These are phyloP conservation scores for Ophiorrhiza pumila DNA, from an alignment of 257 asterid genomes.

Conservation along the genomic window DNA sequence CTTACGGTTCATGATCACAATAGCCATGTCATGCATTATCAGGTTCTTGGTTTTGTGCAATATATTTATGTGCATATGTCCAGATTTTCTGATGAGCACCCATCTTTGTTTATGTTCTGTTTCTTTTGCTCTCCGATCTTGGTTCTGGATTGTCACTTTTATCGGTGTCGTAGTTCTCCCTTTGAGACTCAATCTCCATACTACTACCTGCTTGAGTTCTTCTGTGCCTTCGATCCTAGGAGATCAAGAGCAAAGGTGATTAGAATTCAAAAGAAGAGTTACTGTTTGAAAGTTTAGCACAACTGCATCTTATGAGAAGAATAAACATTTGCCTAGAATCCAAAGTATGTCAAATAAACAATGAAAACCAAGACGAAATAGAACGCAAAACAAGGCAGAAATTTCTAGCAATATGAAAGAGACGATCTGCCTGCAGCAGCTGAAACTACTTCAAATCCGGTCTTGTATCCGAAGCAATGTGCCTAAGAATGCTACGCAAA, in stretches of 20 bases:
- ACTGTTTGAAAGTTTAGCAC: neutral
- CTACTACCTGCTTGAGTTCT: constrained; percentile 62
- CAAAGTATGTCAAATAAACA: neutral
- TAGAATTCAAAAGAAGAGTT: neutral
- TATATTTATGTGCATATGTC: constrained; percentile 17
- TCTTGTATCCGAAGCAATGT: no score
- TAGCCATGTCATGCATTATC: constrained; percentile 1
- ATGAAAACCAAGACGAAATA: no score
- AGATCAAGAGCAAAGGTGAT: neutral
- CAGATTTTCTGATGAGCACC: constrained; percentile 4
- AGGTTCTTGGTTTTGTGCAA: constrained; percentile 11
- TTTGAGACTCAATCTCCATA: constrained; percentile 56
- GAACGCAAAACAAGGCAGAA: no score
- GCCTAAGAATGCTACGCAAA: neutral
- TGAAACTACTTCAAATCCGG: no score
- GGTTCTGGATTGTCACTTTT: constrained; percentile 69
- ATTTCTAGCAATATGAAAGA: neutral
- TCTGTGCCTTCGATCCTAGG: constrained; percentile 84
- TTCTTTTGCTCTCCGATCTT: constrained; percentile 39
- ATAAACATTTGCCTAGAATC: neutral
- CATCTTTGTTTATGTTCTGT: constrained; percentile 15
- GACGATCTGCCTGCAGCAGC: neutral
- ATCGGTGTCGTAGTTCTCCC: constrained; percentile 64
- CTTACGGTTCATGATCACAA: constrained; percentile 4
- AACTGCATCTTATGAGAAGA: neutral